Evolutionary conservation across 2,329 filamentous ascomycete genomes (phyloP), one percentile per base, ranked within the genome.

Genomic region (Periconia sp.): DNA sequence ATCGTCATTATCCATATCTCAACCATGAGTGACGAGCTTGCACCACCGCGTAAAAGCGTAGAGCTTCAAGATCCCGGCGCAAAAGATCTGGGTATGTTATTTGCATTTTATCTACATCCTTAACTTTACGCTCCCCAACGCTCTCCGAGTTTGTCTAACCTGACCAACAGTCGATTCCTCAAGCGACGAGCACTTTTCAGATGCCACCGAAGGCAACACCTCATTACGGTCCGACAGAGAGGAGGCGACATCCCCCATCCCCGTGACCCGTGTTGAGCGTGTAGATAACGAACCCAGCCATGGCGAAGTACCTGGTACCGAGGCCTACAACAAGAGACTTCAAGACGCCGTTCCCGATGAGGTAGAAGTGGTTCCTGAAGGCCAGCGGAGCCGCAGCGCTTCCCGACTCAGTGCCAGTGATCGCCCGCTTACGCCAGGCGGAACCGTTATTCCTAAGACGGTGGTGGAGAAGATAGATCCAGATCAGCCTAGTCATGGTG

Each of bases 281-380:
- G 81, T 86, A 41, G 85, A 87, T 67, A 79, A 83, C 62, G 70
- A 74, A 54, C 80, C 82, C 14, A 77, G 79, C 56, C 78, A 87
- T 63, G 85, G 85, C 64, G 83, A 87, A 66, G 77, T 86, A 3
- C 85, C 85, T 3, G 84, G 84, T 10, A 87, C 84, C 27, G 69
- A 76, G 17, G 84, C 84, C 51, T 87, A 85, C 68, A 77, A 82
- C n/a, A 78, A 81, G 63, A 76, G 84, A 56, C 75, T 69, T 19
- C 77, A 80, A 60, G 85, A 87, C 67, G 83, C 84, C 27, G 84
- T 86, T 6, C 85, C 85, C 6, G 84, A 87, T 65, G 83, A 87
- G 67, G 76, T 87, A 27, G 83, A 86, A 66, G 75, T 87, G 48
- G 76, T 86, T 5, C 74, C 73, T 11, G 73, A 76, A 14, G 73